phyloP scores from a whole-genome alignment of 371 early-diverging fungal species.

The Rhizopus delemar region DNA sequence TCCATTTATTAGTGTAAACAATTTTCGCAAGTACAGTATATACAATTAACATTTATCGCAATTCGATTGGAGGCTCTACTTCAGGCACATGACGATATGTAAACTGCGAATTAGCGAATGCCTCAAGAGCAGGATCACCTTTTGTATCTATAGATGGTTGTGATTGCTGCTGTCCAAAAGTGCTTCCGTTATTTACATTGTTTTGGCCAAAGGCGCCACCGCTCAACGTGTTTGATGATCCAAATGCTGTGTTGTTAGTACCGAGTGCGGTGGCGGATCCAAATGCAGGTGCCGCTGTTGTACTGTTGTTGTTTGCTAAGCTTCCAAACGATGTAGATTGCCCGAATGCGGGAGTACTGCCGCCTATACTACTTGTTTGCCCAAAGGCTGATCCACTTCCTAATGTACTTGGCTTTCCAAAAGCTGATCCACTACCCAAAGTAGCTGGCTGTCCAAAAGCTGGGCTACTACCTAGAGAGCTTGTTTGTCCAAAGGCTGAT shows the following conservation, averaged over 20 bases:
- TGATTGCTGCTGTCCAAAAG: slow-evolving; percentile 2
- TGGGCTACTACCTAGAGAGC: slow-evolving; percentile 12
- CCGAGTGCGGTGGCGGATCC: slow-evolving; percentile 17
- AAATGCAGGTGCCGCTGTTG: slow-evolving; percentile 8
- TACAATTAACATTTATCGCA: slow-evolving; percentile 7
- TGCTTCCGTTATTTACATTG: slow-evolving; percentile 16
- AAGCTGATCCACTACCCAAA: slow-evolving; percentile 17
- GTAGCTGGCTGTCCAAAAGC: slow-evolving; percentile 30
- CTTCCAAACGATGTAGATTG: background rate
- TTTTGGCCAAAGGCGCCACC: slow-evolving; percentile 17
- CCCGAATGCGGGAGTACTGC: background rate
- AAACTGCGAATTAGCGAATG: slow-evolving; percentile 45
- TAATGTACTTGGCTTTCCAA: slow-evolving; percentile 13
- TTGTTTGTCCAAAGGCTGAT: slow-evolving; percentile 20
- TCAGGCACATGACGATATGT: slow-evolving; percentile 48
- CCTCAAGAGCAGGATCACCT: slow-evolving; percentile 28
- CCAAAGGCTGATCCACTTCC: slow-evolving; percentile 33
- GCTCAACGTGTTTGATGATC: background rate
- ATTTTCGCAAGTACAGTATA: too few species aligned
- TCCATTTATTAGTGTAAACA: too few species aligned
- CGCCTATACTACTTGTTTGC: slow-evolving; percentile 15
- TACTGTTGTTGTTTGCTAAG: background rate
- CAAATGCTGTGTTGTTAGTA: slow-evolving; percentile 12
- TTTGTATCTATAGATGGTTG: slow-evolving; percentile 1
- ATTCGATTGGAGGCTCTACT: slow-evolving; percentile 49